Conservation (phyloP, 2,329 filamentous ascomycete genomes). For the Ophiocordyceps camponoti-floridani region DNA sequence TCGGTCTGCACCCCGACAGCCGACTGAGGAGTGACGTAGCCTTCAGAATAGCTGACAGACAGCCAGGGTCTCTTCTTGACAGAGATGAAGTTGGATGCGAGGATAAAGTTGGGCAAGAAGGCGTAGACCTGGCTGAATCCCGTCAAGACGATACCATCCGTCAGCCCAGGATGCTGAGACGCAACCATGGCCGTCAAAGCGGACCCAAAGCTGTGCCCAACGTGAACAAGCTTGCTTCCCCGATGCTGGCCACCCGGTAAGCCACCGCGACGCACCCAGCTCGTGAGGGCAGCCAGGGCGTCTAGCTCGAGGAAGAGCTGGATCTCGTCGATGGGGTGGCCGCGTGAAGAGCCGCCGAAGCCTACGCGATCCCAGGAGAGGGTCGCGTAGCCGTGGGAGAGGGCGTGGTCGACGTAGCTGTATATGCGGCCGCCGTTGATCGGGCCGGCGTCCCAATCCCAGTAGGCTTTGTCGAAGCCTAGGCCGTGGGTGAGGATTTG, state of each 20-base stretch:
- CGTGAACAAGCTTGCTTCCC: slow-evolving; percentile 31
- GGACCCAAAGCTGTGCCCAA: slow-evolving; percentile 48
- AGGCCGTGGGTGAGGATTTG: slow-evolving; percentile 24
- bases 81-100: slow-evolving; percentile 27
- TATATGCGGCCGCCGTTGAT: slow-evolving; percentile 18
- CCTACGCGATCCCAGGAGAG: slow-evolving; percentile 45
- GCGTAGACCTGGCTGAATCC: slow-evolving; percentile 33
- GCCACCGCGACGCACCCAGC: slow-evolving; percentile 23
- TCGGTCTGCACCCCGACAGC: slow-evolving; percentile 30
- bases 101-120: slow-evolving; percentile 23
- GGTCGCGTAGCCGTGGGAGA: slow-evolving; percentile 38
- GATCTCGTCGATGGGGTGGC: slow-evolving; percentile 40
- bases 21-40: slow-evolving; percentile 32
- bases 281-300: slow-evolving; percentile 35
- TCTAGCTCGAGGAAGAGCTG: slow-evolving; percentile 40
- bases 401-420: slow-evolving; percentile 38
- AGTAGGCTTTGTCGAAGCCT: slow-evolving; percentile 32
- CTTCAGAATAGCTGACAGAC: slow-evolving; percentile 17
- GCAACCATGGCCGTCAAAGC: slow-evolving; percentile 37
- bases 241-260: slow-evolving; percentile 21
- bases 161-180: slow-evolving; percentile 29
- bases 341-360: slow-evolving; percentile 37
- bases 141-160: slow-evolving; percentile 40
- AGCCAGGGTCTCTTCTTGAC: slow-evolving; percentile 14
- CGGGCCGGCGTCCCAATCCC: slow-evolving; percentile 42